Base-by-base conservation (phyloP, 225 moss, liverwort and hornwort genomes). In the Physcomitrium patens region DNA sequence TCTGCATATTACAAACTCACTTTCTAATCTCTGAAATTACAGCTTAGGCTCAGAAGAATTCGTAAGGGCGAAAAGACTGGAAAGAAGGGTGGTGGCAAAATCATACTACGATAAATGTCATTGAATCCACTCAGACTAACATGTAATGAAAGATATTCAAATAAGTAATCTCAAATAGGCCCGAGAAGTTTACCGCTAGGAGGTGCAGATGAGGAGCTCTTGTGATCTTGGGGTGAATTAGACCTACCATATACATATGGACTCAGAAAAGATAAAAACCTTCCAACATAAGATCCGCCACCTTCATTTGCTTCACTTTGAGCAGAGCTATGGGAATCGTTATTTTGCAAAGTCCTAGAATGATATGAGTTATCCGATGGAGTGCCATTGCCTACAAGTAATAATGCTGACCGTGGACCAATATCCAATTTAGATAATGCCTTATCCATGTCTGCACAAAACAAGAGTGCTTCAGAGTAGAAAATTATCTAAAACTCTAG, bases 341-440 rank as follows among this genome's bases (percentile, higher is more conserved):
- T 77, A 52, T 15, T 60, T 70, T 76, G 77, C 63, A 74, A 80
- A 62, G 84, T 72, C 60, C 82, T 82, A 47, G 82, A 61, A 70
- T 83, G 76, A 26, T 69, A 71, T 50, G 77, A 66, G 43, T 68
- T 81, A 60, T 74, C 89, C 47, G 68, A 75, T 3, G 73, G 64
- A 63, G 74, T 84, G 72, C 65, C 84, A 67, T 46, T 83, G 66
- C 81, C 69, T 46, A 91, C 50, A 10, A 91, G 72, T 80, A 91
- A 83, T 28, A 91, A 73, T 43, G 86, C 76, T 63, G 91, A 91
- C 65, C 91, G 87, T 63, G 89, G 91, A 69, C 91, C 91, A 27
- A 91, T 83, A 58, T 87, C 91, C 74, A 91, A 71, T 63, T 89
- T 78, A 20, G 73, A 62, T 45, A 91, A 72, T 10, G 82, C 72